Evolutionary conservation across 1,139 yeast species (phyloP).

Genomic region (Taphrina confusa): DNA sequence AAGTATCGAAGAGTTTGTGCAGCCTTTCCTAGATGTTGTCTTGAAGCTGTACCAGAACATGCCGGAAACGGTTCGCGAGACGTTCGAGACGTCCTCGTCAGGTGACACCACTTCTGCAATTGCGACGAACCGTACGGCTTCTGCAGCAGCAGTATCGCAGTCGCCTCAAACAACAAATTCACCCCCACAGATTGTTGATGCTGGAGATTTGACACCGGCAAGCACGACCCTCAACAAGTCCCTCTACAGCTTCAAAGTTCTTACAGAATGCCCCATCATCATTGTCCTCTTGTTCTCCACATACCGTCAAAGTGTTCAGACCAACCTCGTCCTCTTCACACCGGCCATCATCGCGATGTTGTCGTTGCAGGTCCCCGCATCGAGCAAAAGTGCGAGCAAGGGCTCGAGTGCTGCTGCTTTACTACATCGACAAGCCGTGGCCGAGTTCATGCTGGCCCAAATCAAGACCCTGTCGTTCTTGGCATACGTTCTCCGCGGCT

Average conservation of each 20-base stretch:
- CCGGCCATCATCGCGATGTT: conserved; percentile 80
- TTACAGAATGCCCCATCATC: conserved; percentile 96
- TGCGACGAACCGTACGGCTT: not conserved
- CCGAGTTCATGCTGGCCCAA: conserved; percentile 91
- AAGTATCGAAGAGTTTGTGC: conserved; percentile 68
- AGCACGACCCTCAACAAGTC: conserved; percentile 52
- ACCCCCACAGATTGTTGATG: conserved; percentile 48
- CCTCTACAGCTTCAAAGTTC: conserved; percentile 79
- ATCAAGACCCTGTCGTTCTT: conserved; percentile 94
- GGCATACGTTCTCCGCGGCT: conserved; percentile 89
- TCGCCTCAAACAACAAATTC: conserved; percentile 46
- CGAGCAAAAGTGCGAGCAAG: conserved; percentile 62
- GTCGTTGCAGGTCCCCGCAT: conserved; percentile 75
- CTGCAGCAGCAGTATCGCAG: conserved; percentile 6
- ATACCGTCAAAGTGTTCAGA: conserved; percentile 70
- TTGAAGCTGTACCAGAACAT: conserved; percentile 76
- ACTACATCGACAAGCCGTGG: conserved; percentile 62
- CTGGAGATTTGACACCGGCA: conserved; percentile 48
- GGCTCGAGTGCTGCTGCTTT: conserved; percentile 39
- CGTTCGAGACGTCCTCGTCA: conserved; percentile 50
- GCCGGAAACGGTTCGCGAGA: conserved; percentile 69
- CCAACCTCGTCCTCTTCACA: conserved; percentile 72
- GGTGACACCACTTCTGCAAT: not conserved
- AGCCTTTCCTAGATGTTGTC: conserved; percentile 75
- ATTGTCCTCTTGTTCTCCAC: conserved; percentile 90